A percentile compares a stretch with the other conserved stretches of the same genome.
Conservation (phyloP, 495 filamentous ascomycete genomes). For the Massariosphaeria phaeospora region DNA sequence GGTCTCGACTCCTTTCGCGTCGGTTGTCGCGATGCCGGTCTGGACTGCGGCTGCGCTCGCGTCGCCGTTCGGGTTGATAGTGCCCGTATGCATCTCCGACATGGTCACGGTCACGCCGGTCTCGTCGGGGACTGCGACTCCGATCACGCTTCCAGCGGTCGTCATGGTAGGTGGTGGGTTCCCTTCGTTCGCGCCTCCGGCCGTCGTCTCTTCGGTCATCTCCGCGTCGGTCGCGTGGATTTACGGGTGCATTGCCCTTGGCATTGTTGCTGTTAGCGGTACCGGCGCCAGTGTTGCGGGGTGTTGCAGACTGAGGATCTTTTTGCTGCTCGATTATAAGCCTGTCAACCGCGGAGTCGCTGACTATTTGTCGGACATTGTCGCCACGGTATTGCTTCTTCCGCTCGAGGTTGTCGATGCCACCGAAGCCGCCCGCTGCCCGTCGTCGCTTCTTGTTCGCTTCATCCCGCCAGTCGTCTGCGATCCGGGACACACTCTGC, state of each 20-base stretch:
- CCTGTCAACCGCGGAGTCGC: slow-evolving; percentile 45
- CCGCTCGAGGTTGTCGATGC: slow-evolving; percentile 79
- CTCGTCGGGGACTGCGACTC: slow-evolving; percentile 50
- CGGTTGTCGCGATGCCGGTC: slow-evolving; percentile 26
- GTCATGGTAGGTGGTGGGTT: slow-evolving; percentile 39
- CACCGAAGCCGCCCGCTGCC: slow-evolving; percentile 79
- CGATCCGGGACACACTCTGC: slow-evolving; percentile 85
- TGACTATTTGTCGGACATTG: slow-evolving; percentile 15
- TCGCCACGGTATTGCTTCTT: slow-evolving; percentile 81
- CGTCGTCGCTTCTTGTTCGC: slow-evolving; percentile 82
- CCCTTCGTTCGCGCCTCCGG: slow-evolving; percentile 27
- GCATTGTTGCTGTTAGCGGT: slow-evolving; percentile 28
- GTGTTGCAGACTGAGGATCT: too few species aligned
- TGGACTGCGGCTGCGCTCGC: slow-evolving; percentile 27
- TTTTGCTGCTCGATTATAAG: slow-evolving; percentile 87
- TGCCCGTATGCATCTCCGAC: slow-evolving; percentile 29
- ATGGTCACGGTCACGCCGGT: slow-evolving; percentile 33
- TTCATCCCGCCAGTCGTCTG: slow-evolving; percentile 81
- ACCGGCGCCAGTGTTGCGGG: too few species aligned
- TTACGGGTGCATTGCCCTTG: too few species aligned
- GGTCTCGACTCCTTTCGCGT: slow-evolving; percentile 32
- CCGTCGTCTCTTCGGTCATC: slow-evolving; percentile 5
- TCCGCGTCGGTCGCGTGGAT: too few species aligned
- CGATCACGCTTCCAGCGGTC: slow-evolving; percentile 33
- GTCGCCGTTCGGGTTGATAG: slow-evolving; percentile 17